These are phyloP conservation scores for Neurospora sp. DNA, from an alignment of 495 filamentous ascomycete species.

Conservation along the genomic window DNA sequence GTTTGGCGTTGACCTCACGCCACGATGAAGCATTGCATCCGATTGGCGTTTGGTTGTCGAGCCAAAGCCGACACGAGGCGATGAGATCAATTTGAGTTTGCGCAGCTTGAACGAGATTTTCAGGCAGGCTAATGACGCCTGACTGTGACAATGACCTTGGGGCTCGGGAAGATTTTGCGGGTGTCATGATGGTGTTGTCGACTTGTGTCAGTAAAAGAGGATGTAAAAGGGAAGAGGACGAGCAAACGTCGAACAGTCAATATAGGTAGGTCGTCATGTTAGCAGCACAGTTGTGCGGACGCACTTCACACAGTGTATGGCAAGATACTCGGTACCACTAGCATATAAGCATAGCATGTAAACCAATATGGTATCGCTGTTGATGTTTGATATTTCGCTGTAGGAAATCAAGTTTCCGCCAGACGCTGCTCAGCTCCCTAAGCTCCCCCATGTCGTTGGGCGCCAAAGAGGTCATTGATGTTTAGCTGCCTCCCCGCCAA, in stretches of 20 bases:
- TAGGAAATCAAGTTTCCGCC: not conserved
- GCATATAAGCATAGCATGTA: not conserved
- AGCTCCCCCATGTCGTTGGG: not conserved
- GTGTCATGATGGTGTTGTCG: not conserved
- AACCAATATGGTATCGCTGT: not conserved
- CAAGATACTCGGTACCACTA: not conserved
- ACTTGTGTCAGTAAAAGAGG: no score
- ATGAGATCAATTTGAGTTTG: constrained; percentile 5
- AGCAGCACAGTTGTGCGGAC: not conserved
- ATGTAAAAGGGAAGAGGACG: not conserved
- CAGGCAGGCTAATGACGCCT: not conserved
- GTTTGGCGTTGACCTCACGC: not conserved
- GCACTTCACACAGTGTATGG: not conserved
- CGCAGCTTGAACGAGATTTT: not conserved
- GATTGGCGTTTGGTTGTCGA: not conserved
- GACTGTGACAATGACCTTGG: not conserved
- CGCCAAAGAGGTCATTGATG: constrained; percentile 24
- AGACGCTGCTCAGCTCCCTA: not conserved
- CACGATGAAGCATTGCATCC: not conserved
- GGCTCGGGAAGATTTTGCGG: not conserved
- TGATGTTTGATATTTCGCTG: not conserved
- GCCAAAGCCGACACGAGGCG: constrained; percentile 6
- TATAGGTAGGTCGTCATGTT: not conserved
- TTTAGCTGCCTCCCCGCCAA: constrained; percentile 17
- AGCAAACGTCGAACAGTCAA: not conserved